phyloP scores from a whole-genome alignment of 306 rosid species.

The Prunus dulcis region DNA sequence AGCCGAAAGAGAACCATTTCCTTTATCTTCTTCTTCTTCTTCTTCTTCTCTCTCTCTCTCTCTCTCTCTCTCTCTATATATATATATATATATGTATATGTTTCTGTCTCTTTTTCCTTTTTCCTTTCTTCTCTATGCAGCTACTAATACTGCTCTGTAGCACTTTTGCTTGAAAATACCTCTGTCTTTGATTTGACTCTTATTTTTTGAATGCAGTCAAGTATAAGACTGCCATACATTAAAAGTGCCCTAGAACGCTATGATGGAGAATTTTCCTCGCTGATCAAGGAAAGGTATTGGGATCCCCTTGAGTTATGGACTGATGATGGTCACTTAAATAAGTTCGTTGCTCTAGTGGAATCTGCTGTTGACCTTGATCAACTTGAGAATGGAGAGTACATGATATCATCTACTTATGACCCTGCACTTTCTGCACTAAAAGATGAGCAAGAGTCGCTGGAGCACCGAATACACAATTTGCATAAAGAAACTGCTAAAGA shows the following conservation, averaged over 20 bases:
- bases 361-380: conserved; percentile 89
- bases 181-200: conserved; percentile 21
- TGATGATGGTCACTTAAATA: conserved; percentile 67
- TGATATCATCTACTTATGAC: conserved; percentile 85
- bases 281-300: conserved; percentile 64
- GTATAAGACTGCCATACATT: conserved; percentile 80
- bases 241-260: conserved; percentile 61
- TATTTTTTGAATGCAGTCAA: conserved; percentile 63
- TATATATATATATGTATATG: no score
- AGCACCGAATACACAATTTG: conserved; percentile 66
- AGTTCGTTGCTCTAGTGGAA: conserved; percentile 81
- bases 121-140: background rate
- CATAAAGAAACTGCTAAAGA: conserved; percentile 75
- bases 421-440: conserved; percentile 58
- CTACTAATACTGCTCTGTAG: background rate
- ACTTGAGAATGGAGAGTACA: conserved; percentile 90
- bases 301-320: conserved; percentile 69
- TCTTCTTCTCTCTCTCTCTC: background rate
- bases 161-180: background rate
- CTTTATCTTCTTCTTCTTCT: no score
- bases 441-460: conserved; percentile 65
- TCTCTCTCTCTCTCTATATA: background rate
- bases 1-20: no score
- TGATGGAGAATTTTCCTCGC: conserved; percentile 70
- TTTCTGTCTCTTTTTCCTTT: background rate